phyloP scores from a whole-genome alignment of 2,329 filamentous ascomycete species.

The Microthyrium microscopicum region DNA sequence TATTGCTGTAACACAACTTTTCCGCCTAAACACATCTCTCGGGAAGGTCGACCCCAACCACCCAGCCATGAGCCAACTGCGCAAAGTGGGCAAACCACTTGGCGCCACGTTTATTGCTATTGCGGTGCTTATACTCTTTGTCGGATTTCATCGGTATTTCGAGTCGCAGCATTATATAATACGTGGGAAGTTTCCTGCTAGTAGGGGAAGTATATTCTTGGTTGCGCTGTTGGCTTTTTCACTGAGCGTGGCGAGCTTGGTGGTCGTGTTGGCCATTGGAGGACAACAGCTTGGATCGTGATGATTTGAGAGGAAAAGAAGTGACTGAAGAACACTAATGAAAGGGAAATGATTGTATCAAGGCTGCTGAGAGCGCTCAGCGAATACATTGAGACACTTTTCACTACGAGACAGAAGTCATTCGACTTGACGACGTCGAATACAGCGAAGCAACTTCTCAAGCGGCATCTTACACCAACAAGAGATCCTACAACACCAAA shows the following conservation, averaged over 20 bases:
- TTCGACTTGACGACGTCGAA: too few species aligned
- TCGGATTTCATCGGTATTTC: constrained; percentile 67
- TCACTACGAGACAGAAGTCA: too few species aligned
- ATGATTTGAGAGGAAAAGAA: too few species aligned
- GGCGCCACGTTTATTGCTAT: constrained; percentile 64
- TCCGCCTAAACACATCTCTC: constrained; percentile 60
- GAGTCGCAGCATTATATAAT: constrained; percentile 68
- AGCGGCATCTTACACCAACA: too few species aligned
- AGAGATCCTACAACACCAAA: too few species aligned
- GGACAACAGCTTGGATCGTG: too few species aligned
- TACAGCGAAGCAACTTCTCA: too few species aligned
- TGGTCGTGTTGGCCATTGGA: constrained; percentile 42
- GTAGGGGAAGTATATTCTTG: constrained; percentile 55
- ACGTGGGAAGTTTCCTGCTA: constrained; percentile 62
- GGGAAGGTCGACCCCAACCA: constrained; percentile 10
- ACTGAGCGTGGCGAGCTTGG: constrained; percentile 41
- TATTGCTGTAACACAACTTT: constrained; percentile 69
- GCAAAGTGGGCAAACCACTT: constrained; percentile 54
- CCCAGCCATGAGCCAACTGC: constrained; percentile 17
- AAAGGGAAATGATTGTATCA: too few species aligned
- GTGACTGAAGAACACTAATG: too few species aligned
- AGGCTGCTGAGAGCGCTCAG: too few species aligned
- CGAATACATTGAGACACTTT: too few species aligned
- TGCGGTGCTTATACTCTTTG: constrained; percentile 54
- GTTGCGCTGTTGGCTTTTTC: constrained; percentile 47